phyloP scores from a whole-genome alignment of 2,329 filamentous ascomycete species.

The Ceratocystis albifundus region DNA sequence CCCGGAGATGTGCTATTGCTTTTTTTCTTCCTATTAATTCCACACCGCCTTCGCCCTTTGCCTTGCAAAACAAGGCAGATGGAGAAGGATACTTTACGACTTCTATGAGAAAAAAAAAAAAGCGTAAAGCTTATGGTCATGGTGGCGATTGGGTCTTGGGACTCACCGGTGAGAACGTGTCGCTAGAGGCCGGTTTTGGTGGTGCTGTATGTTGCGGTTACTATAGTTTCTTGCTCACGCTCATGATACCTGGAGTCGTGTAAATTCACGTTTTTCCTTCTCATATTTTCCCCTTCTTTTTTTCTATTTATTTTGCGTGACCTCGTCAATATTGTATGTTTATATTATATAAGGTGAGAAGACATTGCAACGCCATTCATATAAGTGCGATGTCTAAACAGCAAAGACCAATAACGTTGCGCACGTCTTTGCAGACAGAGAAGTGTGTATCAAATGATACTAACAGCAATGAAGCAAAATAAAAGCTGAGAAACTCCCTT shows the following conservation, averaged over 20 bases:
- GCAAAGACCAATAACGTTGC: not conserved
- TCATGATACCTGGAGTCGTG: not conserved
- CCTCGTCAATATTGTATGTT: constrained; percentile 7
- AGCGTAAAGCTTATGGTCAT: not conserved
- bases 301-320: constrained; percentile 18
- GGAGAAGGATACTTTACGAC: no score
- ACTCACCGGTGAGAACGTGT: not conserved
- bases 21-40: constrained; percentile 20
- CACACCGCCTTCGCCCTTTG: not conserved
- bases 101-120: not conserved
- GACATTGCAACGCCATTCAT: constrained; percentile 6
- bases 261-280: not conserved
- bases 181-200: constrained; percentile 1
- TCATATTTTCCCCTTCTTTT: constrained; percentile 14
- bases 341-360: constrained; percentile 12
- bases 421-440: not conserved
- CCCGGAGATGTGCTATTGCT: constrained; percentile 12
- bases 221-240: constrained; percentile 6
- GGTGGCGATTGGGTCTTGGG: not conserved
- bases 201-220: constrained; percentile 3
- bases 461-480: not conserved
- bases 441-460: constrained; percentile 3
- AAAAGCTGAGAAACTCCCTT: not conserved
- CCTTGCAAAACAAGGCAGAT: no score
- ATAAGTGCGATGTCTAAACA: not conserved